Conservation (phyloP, 2,329 filamentous ascomycete species). For the Arthrobotrys entomopaga region DNA sequence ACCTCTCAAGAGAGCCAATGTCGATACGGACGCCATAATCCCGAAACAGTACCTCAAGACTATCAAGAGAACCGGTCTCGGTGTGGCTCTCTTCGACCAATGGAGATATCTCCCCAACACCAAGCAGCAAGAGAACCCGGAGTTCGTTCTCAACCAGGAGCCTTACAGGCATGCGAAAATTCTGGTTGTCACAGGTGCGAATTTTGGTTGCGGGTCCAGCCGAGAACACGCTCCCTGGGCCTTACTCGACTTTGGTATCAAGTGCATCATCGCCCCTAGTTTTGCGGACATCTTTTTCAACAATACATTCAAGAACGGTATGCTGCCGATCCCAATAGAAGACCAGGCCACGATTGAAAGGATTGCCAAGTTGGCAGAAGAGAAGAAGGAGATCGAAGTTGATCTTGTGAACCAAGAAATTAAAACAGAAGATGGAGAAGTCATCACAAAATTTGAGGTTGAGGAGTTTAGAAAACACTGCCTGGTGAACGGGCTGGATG, state of each 20-base stretch:
- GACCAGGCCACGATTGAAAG: conserved; percentile 73
- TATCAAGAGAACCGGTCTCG: conserved; percentile 95
- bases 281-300: conserved; percentile 97
- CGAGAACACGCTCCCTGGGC: conserved; percentile 98
- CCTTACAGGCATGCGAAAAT: conserved; percentile 87
- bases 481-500: conserved; percentile 89
- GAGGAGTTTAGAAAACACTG: conserved; percentile 96
- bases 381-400: conserved; percentile 85
- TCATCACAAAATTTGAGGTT: conserved; percentile 82
- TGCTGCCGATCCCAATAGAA: conserved; percentile 84
- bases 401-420: conserved; percentile 87
- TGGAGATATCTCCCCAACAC: conserved; percentile 77
- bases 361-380: conserved; percentile 79
- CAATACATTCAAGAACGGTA: conserved; percentile 99
- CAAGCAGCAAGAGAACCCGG: conserved; percentile 74
- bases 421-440: conserved; percentile 77
- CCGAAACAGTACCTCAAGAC: conserved; percentile 99
- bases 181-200: conserved; percentile 86
- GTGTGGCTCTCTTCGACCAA: conserved; percentile 84
- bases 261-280: conserved; percentile 88
- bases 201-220: conserved; percentile 93
- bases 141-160: conserved; percentile 90
- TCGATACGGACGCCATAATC: conserved; percentile 99
- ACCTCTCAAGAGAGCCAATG: conserved; percentile 85
- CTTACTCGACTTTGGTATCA: conserved; percentile 94